phyloP scores from a whole-genome alignment of 331 rosid species.

The Malus hybrid region DNA sequence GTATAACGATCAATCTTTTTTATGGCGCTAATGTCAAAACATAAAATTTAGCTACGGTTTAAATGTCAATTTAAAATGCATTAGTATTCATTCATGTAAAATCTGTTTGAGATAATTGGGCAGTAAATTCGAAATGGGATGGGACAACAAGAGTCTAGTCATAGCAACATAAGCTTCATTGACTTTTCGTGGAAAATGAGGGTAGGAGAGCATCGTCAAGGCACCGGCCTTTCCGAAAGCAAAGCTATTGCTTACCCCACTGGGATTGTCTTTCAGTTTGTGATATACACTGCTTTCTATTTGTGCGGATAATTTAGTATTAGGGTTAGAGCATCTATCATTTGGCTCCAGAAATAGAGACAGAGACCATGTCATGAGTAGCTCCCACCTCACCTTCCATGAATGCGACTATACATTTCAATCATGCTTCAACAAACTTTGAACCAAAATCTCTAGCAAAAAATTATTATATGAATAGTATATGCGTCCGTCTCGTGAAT shows the following conservation, averaged over 20 bases:
- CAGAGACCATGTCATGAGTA: background rate
- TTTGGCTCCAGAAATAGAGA: background rate
- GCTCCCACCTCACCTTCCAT: constrained; percentile 3
- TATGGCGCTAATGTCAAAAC: too few relatives aligned
- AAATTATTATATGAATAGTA: background rate
- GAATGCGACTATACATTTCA: background rate
- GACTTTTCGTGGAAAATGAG: constrained; percentile 3
- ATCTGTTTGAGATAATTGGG: background rate
- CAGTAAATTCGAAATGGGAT: constrained; percentile 17
- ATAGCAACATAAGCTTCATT: constrained; percentile 19
- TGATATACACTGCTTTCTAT: background rate
- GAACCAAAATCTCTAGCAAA: background rate
- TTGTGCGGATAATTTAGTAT: background rate
- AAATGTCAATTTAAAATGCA: background rate
- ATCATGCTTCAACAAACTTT: background rate
- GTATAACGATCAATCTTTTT: too few relatives aligned
- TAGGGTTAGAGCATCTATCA: background rate
- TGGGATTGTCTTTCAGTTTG: background rate
- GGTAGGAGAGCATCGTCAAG: constrained; percentile 4
- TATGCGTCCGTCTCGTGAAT: background rate
- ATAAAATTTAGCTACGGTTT: too few relatives aligned
- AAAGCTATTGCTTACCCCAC: constrained; percentile 23
- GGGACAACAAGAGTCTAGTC: constrained; percentile 37
- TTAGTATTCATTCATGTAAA: too few relatives aligned
- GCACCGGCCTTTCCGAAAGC: constrained; percentile 29